Evolutionary conservation across 164 flowering plant genomes (phyloP).

Genomic region (Macadamia integrifolia): DNA sequence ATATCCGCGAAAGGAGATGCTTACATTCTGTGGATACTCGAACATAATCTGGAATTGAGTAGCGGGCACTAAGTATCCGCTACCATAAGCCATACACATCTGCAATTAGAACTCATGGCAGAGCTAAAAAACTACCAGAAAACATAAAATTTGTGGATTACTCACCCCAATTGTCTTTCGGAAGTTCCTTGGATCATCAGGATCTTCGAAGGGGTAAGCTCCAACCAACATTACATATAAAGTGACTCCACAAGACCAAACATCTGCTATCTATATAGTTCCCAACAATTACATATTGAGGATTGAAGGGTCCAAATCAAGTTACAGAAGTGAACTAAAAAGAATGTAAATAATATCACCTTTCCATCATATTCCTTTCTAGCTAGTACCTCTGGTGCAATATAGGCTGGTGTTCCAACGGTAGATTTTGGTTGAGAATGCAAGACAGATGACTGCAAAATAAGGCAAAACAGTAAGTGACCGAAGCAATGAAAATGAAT

Average conservation of each 20-base stretch:
- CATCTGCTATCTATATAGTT: conserved; percentile 67
- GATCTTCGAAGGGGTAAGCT: conserved; percentile 86
- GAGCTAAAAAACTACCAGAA: background rate
- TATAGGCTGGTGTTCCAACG: conserved; percentile 85
- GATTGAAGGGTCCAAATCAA: background rate
- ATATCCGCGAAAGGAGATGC: conserved; percentile 66
- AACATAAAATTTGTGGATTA: conserved; percentile 1
- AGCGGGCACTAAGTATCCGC: conserved; percentile 71
- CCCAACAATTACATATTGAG: conserved; percentile 9
- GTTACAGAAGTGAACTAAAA: background rate
- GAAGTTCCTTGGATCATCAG: conserved; percentile 72
- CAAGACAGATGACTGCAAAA: conserved; percentile 56
- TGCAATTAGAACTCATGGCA: background rate
- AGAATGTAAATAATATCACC: conserved; percentile 23
- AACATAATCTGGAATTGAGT: conserved; percentile 71
- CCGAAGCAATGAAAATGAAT: background rate
- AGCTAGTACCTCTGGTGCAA: conserved; percentile 77
- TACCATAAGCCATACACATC: conserved; percentile 23
- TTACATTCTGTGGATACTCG: conserved; percentile 59
- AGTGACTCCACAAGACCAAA: conserved; percentile 97
- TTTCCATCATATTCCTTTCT: conserved; percentile 80
- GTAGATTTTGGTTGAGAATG: conserved; percentile 89
- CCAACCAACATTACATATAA: conserved; percentile 85
- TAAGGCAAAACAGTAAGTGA: conserved; percentile 4
- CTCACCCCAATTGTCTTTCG: conserved; percentile 65